phyloP scores from a whole-genome alignment of 768 basidiomycete genomes.

The Termitomyces sp. region DNA sequence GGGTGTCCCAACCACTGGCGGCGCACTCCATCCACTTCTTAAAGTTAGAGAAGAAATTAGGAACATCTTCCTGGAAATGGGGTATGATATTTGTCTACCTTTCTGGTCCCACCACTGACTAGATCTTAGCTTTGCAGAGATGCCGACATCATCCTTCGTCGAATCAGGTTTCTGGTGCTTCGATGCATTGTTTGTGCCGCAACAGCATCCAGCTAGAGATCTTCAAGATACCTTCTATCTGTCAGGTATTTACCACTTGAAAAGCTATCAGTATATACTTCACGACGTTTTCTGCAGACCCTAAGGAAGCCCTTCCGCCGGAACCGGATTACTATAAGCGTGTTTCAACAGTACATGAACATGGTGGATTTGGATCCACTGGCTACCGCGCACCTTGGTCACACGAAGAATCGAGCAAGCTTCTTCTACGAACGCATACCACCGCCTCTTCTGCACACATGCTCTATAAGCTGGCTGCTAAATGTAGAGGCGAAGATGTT shows the following conservation, averaged over 20 bases:
- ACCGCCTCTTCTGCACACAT: constrained; percentile 92
- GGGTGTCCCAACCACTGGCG: constrained; percentile 83
- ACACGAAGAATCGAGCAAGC: constrained; percentile 84
- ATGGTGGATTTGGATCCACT: constrained; percentile 85
- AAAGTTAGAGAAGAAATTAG: constrained; percentile 98
- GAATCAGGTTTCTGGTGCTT: constrained; percentile 99
- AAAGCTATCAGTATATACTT: not conserved
- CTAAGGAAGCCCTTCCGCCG: constrained; percentile 68
- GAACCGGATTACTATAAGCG: constrained; percentile 80
- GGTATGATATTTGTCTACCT: constrained; percentile 45
- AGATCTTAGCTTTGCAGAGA: constrained; percentile 82
- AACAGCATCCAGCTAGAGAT: constrained; percentile 97
- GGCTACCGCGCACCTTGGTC: constrained; percentile 99
- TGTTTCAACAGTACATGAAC: constrained; percentile 78
- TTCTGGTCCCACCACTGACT: not conserved
- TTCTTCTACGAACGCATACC: constrained; percentile 94
- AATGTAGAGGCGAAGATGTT: constrained; percentile 56
- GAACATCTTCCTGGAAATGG: constrained; percentile 99
- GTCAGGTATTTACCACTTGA: constrained; percentile 55
- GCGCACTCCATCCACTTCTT: constrained; percentile 91
- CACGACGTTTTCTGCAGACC: constrained; percentile 47
- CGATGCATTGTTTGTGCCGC: constrained; percentile 96
- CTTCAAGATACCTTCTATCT: constrained; percentile 98
- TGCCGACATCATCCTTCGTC: constrained; percentile 94
- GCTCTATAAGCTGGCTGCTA: constrained; percentile 90